Percentiles rank a stretch among this genome's conserved stretches.
Evolutionary conservation across 805 yeast species (phyloP).

Genomic region (Ogataea henricii): DNA sequence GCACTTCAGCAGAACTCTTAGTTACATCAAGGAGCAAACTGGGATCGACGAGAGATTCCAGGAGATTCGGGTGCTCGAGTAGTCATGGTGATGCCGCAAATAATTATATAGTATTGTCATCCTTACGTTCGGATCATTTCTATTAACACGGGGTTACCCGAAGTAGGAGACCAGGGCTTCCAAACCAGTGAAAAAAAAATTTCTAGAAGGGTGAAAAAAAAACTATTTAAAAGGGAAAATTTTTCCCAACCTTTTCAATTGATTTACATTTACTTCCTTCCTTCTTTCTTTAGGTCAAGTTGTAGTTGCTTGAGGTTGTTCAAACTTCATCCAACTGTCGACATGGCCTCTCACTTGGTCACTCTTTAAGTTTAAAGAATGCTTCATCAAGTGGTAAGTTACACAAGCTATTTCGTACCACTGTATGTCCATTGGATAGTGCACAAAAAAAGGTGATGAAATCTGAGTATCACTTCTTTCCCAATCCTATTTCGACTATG

Average conservation of each 20-base stretch:
- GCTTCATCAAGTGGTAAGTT: slow-evolving; percentile 19
- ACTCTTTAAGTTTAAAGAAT: slow-evolving; percentile 9
- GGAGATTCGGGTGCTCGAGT: slow-evolving; percentile 38
- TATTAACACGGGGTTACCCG: slow-evolving; percentile 4
- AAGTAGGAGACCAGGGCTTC: not conserved
- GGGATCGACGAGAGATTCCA: slow-evolving; percentile 69
- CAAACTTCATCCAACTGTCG: no score
- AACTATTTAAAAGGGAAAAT: slow-evolving; percentile 7
- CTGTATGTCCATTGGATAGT: slow-evolving; percentile 6
- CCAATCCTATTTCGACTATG: slow-evolving; percentile 92
- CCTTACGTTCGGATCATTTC: not conserved
- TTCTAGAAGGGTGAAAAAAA: not conserved
- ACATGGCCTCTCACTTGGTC: not conserved
- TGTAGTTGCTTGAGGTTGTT: not conserved
- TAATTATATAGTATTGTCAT: not conserved
- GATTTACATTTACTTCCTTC: not conserved
- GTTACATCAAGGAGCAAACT: slow-evolving; percentile 68
- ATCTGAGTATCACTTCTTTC: slow-evolving; percentile 72
- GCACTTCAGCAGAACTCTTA: slow-evolving; percentile 72
- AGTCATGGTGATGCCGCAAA: not conserved
- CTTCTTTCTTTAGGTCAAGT: not conserved
- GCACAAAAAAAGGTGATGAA: slow-evolving; percentile 30
- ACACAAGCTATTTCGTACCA: slow-evolving; percentile 6
- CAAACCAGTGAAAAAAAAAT: slow-evolving; percentile 1
- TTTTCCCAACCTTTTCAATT: slow-evolving; percentile 2